Evolutionary conservation across 2,329 filamentous ascomycete genomes (phyloP).

Genomic region (Eurotiales sp.): DNA sequence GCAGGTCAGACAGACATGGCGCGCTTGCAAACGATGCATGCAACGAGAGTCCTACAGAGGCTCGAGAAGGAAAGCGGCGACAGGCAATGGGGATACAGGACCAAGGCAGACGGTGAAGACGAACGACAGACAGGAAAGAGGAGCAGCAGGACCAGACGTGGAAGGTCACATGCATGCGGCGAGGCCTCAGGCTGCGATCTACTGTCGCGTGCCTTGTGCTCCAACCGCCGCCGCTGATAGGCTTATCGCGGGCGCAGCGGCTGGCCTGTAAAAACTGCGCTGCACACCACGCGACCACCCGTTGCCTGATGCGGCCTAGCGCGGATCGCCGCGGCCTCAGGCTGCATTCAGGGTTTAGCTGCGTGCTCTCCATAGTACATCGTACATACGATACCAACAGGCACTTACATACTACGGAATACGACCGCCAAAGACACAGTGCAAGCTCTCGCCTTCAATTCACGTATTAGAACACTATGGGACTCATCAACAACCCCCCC

Average conservation of each 20-base stretch:
- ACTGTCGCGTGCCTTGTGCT: not conserved
- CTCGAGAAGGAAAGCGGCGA: not conserved
- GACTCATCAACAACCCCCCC: no score
- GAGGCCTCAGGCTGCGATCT: not conserved
- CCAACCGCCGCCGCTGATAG: conserved; percentile 10
- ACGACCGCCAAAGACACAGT: no score
- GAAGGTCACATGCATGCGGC: not conserved
- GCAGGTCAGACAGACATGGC: not conserved
- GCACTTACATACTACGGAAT: no score
- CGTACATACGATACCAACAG: no score
- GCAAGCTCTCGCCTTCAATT: no score
- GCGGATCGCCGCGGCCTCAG: not conserved
- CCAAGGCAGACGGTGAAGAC: not conserved
- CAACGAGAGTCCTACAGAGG: no score
- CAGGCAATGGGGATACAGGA: no score
- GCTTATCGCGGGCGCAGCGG: not conserved
- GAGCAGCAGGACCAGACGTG: not conserved
- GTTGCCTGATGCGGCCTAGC: not conserved
- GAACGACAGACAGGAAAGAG: not conserved
- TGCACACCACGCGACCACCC: conserved; percentile 11
- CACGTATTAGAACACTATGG: no score
- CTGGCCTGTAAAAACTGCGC: conserved; percentile 13
- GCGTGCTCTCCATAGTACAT: no score
- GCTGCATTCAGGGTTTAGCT: no score
- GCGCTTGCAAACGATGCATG: not conserved